These are phyloP conservation scores for Mitragyna speciosa DNA, from an alignment of 257 asterid genomes.

Conservation along the genomic window DNA sequence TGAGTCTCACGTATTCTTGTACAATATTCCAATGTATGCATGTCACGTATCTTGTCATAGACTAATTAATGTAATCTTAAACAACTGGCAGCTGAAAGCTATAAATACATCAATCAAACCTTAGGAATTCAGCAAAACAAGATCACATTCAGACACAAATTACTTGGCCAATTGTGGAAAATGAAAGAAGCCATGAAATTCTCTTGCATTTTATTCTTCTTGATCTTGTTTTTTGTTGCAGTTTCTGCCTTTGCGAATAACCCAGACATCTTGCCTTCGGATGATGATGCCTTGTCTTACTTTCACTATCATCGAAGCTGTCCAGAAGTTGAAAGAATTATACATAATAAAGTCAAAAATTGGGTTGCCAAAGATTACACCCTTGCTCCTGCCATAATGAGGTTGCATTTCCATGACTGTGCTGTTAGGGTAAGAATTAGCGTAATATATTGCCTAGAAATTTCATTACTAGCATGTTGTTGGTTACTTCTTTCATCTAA, in stretches of 20 bases:
- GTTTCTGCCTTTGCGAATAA: background rate
- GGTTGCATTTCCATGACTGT: constrained; percentile 83
- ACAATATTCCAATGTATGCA: background rate
- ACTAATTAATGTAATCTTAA: background rate
- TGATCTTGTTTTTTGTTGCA: constrained; percentile 16
- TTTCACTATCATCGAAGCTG: constrained; percentile 46
- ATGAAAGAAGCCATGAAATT: constrained; percentile 10
- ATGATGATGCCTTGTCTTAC: constrained; percentile 31
- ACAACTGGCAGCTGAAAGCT: background rate
- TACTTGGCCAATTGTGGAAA: background rate
- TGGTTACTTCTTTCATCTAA: background rate
- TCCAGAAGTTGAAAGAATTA: constrained; percentile 56
- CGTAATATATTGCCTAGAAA: too few relatives aligned
- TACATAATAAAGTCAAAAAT: constrained; percentile 42
- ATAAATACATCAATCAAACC: background rate
- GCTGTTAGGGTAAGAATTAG: constrained; percentile 54
- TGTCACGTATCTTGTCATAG: background rate
- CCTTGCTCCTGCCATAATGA: constrained; percentile 66
- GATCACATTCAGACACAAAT: background rate
- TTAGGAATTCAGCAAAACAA: background rate
- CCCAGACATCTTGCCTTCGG: background rate
- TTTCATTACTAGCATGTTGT: too few relatives aligned
- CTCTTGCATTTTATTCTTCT: background rate
- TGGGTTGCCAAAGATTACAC: constrained; percentile 61
- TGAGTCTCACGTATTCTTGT: constrained; percentile 14